These are phyloP conservation scores for Rhizopogon vinicolor DNA, from an alignment of 768 basidiomycete genomes.

Conservation along the genomic window DNA sequence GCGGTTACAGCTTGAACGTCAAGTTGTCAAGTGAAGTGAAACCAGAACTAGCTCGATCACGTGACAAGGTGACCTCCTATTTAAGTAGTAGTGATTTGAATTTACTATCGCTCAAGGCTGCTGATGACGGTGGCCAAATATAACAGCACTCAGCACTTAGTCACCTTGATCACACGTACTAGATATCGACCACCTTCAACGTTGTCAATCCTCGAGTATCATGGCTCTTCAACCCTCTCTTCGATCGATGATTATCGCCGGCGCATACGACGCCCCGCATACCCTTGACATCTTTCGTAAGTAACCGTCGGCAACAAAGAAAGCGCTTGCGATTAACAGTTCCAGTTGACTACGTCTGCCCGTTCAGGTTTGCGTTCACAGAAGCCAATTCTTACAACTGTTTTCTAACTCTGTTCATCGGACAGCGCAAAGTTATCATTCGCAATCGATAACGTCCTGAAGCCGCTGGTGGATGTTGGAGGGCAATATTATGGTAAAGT, in stretches of 20 bases:
- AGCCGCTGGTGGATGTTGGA: constrained; percentile 50
- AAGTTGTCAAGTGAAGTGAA: too few species aligned
- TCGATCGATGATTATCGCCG: constrained; percentile 57
- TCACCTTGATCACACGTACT: not conserved
- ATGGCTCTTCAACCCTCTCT: constrained; percentile 85
- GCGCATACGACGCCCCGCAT: constrained; percentile 57
- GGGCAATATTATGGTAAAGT: constrained; percentile 71
- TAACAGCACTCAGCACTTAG: too few species aligned
- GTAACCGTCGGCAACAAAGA: constrained; percentile 20
- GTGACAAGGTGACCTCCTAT: too few species aligned
- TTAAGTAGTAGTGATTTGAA: too few species aligned
- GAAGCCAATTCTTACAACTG: not conserved
- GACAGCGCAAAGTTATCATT: constrained; percentile 56
- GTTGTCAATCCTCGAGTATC: constrained; percentile 2
- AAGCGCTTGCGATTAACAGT: not conserved
- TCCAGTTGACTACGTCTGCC: constrained; percentile 84
- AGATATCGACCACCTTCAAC: not conserved
- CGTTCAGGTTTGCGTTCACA: constrained; percentile 51
- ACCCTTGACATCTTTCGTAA: constrained; percentile 76
- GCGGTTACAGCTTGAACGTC: too few species aligned
- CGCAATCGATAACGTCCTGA: constrained; percentile 55
- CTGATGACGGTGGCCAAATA: too few species aligned
- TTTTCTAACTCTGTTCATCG: not conserved
- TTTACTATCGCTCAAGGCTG: too few species aligned
- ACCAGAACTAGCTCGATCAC: too few species aligned